Conservation (phyloP, 2,329 filamentous ascomycete species). For the Botrytis fabae region DNA sequence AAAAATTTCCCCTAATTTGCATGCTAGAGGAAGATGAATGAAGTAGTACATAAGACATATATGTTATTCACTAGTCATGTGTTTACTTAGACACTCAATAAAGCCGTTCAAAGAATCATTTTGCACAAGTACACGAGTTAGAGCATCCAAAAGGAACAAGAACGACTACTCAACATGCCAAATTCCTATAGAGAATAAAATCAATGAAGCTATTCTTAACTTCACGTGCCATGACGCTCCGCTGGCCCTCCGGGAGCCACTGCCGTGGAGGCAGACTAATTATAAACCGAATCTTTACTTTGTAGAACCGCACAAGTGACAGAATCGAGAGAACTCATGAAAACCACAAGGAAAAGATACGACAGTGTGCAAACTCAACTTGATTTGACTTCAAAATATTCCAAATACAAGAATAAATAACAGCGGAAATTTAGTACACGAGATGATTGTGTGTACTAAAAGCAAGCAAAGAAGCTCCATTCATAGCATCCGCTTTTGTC, state of each 20-base stretch:
- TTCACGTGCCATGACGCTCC: background rate
- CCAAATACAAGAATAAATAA: background rate
- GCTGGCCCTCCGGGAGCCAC: background rate
- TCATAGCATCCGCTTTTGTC: background rate
- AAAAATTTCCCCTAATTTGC: background rate
- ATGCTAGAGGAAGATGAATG: background rate
- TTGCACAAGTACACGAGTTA: background rate
- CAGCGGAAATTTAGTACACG: background rate
- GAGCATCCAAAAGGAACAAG: background rate
- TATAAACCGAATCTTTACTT: background rate
- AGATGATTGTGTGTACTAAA: background rate
- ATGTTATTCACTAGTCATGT: background rate
- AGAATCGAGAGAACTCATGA: background rate
- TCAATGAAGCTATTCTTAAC: background rate
- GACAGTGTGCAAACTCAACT: background rate
- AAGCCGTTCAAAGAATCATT: background rate
- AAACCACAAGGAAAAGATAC: background rate
- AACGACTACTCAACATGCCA: background rate
- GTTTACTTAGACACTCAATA: background rate
- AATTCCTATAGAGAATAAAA: background rate
- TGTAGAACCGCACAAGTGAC: background rate
- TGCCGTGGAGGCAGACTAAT: background rate
- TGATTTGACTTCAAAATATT: background rate
- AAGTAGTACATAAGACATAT: background rate
- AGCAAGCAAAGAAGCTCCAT: conserved; percentile 1